Percentiles rank a stretch among this genome's conserved stretches.
These are phyloP conservation scores for Leccinum barrowsii DNA, from an alignment of 768 basidiomycete species.

Conservation along the genomic window DNA sequence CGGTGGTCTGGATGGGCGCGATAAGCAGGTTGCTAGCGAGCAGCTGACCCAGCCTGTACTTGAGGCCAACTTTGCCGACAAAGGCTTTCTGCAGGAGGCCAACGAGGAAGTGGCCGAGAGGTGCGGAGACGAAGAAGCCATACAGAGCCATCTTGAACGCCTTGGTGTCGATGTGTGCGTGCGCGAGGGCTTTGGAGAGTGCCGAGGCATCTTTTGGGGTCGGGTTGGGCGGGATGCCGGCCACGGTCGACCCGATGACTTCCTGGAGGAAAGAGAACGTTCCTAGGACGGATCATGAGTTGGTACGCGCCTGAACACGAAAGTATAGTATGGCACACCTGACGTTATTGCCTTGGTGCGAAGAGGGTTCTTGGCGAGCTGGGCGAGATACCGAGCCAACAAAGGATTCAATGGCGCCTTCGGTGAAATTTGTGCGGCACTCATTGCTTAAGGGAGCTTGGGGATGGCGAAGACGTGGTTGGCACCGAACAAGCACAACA, in stretches of 20 bases:
- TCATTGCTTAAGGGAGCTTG: slow-evolving; percentile 33
- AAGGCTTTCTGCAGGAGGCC: slow-evolving; percentile 72
- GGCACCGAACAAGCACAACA: no score
- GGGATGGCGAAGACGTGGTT: background rate
- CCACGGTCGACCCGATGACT: slow-evolving; percentile 70
- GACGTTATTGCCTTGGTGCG: slow-evolving; percentile 80
- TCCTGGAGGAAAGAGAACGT: slow-evolving; percentile 72
- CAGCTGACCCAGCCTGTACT: slow-evolving; percentile 67
- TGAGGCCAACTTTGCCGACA: slow-evolving; percentile 62
- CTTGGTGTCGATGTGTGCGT: slow-evolving; percentile 58
- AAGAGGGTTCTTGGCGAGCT: slow-evolving; percentile 66
- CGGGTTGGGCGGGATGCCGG: slow-evolving; percentile 51
- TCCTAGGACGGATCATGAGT: slow-evolving; percentile 28
- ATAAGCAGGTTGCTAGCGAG: slow-evolving; percentile 73
- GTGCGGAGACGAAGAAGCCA: slow-evolving; percentile 81
- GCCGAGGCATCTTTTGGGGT: slow-evolving; percentile 53
- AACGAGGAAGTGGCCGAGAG: slow-evolving; percentile 72
- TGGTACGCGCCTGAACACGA: background rate
- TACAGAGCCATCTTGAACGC: slow-evolving; percentile 84
- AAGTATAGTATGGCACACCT: slow-evolving; percentile 33
- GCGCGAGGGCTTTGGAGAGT: slow-evolving; percentile 49
- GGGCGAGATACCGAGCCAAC: slow-evolving; percentile 65
- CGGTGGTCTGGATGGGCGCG: slow-evolving; percentile 68
- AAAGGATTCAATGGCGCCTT: slow-evolving; percentile 39
- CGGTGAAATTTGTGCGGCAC: slow-evolving; percentile 16